A percentile compares a stretch with the other conserved stretches of the same genome.
Conservation (phyloP, 2,329 filamentous ascomycete species). For the Cryphonectria carpinicola region DNA sequence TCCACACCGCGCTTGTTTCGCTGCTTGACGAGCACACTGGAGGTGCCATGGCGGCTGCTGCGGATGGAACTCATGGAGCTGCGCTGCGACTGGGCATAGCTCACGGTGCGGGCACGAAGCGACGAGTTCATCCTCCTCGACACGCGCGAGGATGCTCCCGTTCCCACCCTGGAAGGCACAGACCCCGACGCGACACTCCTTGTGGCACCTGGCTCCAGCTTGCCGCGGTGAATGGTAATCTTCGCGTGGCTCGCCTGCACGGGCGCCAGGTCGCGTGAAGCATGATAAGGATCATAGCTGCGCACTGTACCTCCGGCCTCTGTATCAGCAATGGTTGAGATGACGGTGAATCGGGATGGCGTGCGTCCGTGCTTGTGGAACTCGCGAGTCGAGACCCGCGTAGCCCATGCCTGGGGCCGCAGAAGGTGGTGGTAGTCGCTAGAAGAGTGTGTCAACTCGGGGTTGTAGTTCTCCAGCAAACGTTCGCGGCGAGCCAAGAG, state of each 20-base stretch:
- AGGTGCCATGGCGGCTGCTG: conserved; percentile 48
- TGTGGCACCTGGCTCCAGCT: conserved; percentile 37
- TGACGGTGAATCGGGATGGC: conserved; percentile 66
- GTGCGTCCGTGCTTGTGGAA: conserved; percentile 60
- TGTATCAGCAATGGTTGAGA: conserved; percentile 62
- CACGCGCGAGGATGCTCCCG: conserved; percentile 30
- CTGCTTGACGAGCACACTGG: conserved; percentile 47
- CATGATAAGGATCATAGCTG: conserved; percentile 85
- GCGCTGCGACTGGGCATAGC: conserved; percentile 40
- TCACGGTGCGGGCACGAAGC: conserved; percentile 25
- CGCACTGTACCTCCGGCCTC: conserved; percentile 53
- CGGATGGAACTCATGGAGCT: conserved; percentile 55
- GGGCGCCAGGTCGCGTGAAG: conserved; percentile 57
- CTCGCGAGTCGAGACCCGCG: conserved; percentile 64
- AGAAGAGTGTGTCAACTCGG: conserved; percentile 78
- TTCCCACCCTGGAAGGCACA: conserved; percentile 26
- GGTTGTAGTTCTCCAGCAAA: conserved; percentile 85
- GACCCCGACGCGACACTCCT: conserved; percentile 42
- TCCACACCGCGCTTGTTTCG: conserved; percentile 58
- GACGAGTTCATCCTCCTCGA: conserved; percentile 24
- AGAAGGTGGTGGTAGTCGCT: conserved; percentile 86
- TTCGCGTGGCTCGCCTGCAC: conserved; percentile 64
- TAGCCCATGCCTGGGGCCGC: conserved; percentile 60
- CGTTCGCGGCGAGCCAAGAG: conserved; percentile 81
- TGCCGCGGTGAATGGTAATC: conserved; percentile 66